Conservation (phyloP, 345 rosid genomes). For the Ceriops zippeliana region DNA sequence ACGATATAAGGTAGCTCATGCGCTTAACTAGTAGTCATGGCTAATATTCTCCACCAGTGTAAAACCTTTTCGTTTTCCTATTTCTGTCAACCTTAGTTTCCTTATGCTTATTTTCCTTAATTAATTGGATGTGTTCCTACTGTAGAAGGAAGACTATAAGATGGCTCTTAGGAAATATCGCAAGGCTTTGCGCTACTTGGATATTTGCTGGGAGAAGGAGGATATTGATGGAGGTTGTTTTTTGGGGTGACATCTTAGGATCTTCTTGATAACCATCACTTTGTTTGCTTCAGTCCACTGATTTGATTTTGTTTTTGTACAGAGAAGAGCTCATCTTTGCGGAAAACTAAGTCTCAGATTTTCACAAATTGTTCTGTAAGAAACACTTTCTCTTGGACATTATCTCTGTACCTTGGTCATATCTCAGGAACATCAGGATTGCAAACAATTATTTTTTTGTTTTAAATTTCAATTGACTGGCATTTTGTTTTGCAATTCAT, state of each 20-base stretch:
- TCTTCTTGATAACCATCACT: neutral
- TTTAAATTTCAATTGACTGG: neutral
- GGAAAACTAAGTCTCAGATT: conserved; percentile 78
- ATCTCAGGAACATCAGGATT: too few relatives aligned
- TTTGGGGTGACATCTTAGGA: neutral
- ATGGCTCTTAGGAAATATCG: conserved; percentile 87
- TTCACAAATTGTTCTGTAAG: conserved; percentile 86
- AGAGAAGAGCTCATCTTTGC: conserved; percentile 64
- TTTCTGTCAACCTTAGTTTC: neutral
- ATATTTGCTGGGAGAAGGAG: conserved; percentile 91
- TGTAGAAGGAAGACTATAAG: conserved; percentile 74
- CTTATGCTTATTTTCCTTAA: neutral
- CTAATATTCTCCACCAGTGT: neutral
- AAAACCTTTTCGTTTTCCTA: too few relatives aligned
- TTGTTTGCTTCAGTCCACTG: neutral
- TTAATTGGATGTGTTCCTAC: neutral
- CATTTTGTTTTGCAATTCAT: neutral
- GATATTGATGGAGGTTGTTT: conserved; percentile 72
- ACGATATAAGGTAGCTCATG: conserved; percentile 50
- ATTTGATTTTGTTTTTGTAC: conserved; percentile 19
- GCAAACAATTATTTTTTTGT: neutral
- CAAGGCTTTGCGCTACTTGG: conserved; percentile 74
- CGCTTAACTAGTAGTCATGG: neutral
- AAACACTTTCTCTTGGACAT: neutral
- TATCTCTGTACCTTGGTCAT: neutral